Evolutionary conservation across 768 basidiomycete species (phyloP).

Genomic region (Astraeus odoratus): DNA sequence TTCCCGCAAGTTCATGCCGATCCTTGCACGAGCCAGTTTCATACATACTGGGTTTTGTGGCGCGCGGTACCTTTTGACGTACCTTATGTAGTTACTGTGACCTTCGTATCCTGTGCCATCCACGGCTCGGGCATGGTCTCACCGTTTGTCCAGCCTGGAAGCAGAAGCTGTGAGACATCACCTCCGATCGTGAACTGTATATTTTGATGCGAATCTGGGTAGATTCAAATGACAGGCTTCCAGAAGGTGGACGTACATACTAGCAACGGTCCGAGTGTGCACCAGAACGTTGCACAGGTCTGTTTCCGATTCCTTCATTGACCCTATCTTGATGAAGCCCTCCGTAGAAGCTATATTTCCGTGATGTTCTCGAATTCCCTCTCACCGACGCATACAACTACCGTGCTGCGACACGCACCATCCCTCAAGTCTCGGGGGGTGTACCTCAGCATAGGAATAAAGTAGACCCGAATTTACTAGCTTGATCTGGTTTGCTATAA

Average conservation of each 20-base stretch:
- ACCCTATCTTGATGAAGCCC: conserved; percentile 14
- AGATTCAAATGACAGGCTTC: not conserved
- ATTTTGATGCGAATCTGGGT: too few species aligned
- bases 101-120: too few species aligned
- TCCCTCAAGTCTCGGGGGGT: conserved; percentile 23
- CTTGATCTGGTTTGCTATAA: conserved; percentile 28
- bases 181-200: too few species aligned
- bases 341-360: conserved; percentile 27
- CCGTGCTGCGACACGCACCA: conserved; percentile 22
- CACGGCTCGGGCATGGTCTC: too few species aligned
- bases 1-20: too few species aligned
- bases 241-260: conserved; percentile 21
- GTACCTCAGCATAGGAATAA: conserved; percentile 23
- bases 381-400: conserved; percentile 25
- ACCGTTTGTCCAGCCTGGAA: too few species aligned
- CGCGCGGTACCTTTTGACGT: too few species aligned
- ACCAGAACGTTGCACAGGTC: conserved; percentile 31
- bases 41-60: too few species aligned
- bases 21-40: too few species aligned
- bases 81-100: too few species aligned
- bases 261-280: conserved; percentile 31
- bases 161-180: too few species aligned
- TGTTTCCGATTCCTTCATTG: conserved; percentile 15
- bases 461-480: conserved; percentile 27
- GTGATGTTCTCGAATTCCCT: conserved; percentile 25